phyloP scores from a whole-genome alignment of 768 basidiomycete genomes.

The Trametes cinnabarina region DNA sequence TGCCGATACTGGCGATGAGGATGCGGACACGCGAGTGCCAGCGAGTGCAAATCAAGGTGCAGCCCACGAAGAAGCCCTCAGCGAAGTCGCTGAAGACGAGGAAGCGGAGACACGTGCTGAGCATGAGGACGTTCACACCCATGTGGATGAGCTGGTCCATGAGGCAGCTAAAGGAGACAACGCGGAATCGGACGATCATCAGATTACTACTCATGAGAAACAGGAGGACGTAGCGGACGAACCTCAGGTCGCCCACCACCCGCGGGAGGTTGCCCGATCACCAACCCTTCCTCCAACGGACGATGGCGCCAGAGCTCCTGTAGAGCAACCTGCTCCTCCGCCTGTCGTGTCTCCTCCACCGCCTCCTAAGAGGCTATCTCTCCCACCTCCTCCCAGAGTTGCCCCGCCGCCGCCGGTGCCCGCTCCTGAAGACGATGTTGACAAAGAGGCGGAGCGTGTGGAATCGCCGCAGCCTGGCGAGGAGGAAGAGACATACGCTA shows the following conservation, averaged over 20 bases:
- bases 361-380: slow-evolving; percentile 6
- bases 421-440: neutral
- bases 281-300: neutral
- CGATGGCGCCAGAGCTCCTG: neutral
- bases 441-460: neutral
- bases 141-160: neutral
- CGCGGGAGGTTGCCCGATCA: slow-evolving; percentile 3
- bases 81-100: slow-evolving; percentile 10
- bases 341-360: slow-evolving; percentile 1
- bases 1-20: slow-evolving; percentile 2
- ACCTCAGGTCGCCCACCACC: slow-evolving; percentile 19
- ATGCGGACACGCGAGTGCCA: neutral
- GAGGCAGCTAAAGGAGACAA: neutral
- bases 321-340: slow-evolving; percentile 5
- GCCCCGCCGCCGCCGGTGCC: slow-evolving; percentile 4
- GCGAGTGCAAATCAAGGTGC: slow-evolving; percentile 8
- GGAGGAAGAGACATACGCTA: slow-evolving; percentile 2
- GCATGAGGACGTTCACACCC: slow-evolving; percentile 1
- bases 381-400: slow-evolving; percentile 18
- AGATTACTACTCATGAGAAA: slow-evolving; percentile 6
- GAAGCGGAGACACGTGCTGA: slow-evolving; percentile 9
- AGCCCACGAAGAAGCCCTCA: slow-evolving; percentile 18
- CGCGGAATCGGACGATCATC: neutral
- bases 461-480: neutral
- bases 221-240: slow-evolving; percentile 18